Base-by-base conservation (phyloP, 2,329 filamentous ascomycete genomes). In the Fusarium marasasianum region DNA sequence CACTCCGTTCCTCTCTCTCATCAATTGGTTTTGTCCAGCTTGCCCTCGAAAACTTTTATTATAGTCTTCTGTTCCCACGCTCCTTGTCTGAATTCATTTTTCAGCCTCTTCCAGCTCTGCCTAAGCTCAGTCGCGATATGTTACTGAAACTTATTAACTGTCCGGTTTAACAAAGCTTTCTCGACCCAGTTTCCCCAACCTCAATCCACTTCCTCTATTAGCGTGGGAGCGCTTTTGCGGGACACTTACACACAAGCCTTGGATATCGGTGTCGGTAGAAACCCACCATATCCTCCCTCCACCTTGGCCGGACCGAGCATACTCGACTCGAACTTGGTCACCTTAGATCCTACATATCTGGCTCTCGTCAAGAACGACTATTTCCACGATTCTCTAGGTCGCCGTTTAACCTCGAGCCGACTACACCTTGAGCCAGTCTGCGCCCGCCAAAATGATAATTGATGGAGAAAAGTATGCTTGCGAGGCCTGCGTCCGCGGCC, bases 401-500 rank as follows among this genome's bases (percentile, higher is more conserved):
- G 47, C 35, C 63, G 5, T 50, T 35, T 26, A 48, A 45, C 41
- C 44, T 54, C 67, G 56, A 69, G 38, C 69, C 70, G 54, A 73
- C 69, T 60, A 22, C 37, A 68, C 38, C 63, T 67, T 56, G 63
- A 56, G 50, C 53, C 50, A 56, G 50, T 63, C 50, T 47, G 60
- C 48, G 56, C 72, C 72, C 67, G 70, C 70, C 79, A 84, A 79
- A 71, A 95, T 95, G 93, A 88, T 95, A 83, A 93, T 95, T 83
- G 92, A 98, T 88, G 96, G 96, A 84, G 94, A 98, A 87, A 98
- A 98, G 88, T 98, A 91, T 87, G 96, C 96, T 85, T 98, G 96
- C 88, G 94, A 97, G 87, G 95, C 95, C 86, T 99, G 96, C 87
- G 95, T 99, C 83, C 93, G 96, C 85, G 96, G 96, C 82, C 96